phyloP scores from a whole-genome alignment of 1,284 basidiomycete genomes.

The Paramarasmius palmivorus region DNA sequence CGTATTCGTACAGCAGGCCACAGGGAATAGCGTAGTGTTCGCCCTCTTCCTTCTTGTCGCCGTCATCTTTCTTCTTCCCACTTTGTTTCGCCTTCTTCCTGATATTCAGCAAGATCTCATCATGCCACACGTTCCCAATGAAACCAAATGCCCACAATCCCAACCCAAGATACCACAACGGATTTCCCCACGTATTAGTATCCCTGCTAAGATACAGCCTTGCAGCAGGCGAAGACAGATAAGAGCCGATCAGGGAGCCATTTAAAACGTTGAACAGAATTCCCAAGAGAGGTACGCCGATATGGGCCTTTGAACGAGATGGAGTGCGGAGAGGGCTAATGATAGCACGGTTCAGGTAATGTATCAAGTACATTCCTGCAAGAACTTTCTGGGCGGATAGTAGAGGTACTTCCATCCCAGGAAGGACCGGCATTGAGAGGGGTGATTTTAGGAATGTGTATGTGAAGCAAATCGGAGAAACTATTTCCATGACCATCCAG shows the following conservation, averaged over 20 bases:
- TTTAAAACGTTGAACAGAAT: not conserved
- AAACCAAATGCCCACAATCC: conserved; percentile 8
- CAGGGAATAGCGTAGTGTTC: conserved; percentile 80
- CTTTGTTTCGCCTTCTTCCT: too few relatives aligned
- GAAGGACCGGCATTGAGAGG: not conserved
- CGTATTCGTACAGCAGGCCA: conserved; percentile 74
- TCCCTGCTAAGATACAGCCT: too few relatives aligned
- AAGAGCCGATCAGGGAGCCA: too few relatives aligned
- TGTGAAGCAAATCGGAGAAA: conserved; percentile 2
- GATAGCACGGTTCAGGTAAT: conserved; percentile 8
- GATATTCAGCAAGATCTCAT: too few relatives aligned
- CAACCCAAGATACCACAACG: conserved; percentile 6
- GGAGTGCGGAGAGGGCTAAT: conserved; percentile 9
- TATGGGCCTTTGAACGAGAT: conserved; percentile 7
- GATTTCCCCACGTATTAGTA: not conserved
- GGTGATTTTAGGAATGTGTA: conserved; percentile 3
- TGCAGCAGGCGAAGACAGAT: too few relatives aligned
- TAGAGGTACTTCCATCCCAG: not conserved
- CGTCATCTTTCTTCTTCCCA: too few relatives aligned
- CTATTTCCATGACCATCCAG: too few relatives aligned
- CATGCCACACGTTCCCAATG: not conserved
- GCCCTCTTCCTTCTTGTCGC: conserved; percentile 29
- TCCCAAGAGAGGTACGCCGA: conserved; percentile 5
- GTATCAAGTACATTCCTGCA: not conserved
- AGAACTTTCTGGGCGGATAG: conserved; percentile 5